phyloP scores from a whole-genome alignment of 2,329 filamentous ascomycete genomes.

The Chrysoporthe deuterocubensis region DNA sequence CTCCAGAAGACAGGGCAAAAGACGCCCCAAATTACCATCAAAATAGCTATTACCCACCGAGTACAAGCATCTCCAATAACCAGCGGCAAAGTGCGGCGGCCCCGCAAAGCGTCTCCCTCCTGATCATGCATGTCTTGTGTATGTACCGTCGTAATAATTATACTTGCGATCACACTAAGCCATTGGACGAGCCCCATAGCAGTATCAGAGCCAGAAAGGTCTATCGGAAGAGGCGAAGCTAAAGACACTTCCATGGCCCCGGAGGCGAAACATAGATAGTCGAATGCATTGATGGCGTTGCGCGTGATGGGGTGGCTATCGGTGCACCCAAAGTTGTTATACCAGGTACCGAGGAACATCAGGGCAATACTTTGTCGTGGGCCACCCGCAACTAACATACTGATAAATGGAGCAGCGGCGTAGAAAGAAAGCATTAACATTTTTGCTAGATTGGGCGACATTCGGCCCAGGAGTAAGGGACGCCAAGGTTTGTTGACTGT shows the following conservation, averaged over 20 bases:
- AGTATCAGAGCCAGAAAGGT: neutral
- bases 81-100: too few species aligned
- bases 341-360: conserved; percentile 14
- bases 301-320: conserved; percentile 36
- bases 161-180: too few species aligned
- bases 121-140: too few species aligned
- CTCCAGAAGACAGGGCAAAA: too few species aligned
- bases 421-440: too few species aligned
- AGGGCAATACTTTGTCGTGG: neutral
- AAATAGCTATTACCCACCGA: too few species aligned
- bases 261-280: conserved; percentile 23
- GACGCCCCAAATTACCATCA: too few species aligned
- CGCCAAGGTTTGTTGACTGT: conserved; percentile 13
- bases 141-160: too few species aligned
- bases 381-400: neutral
- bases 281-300: conserved; percentile 31
- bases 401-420: too few species aligned
- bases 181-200: too few species aligned
- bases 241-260: conserved; percentile 21
- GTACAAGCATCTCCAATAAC: too few species aligned
- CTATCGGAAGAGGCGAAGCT: neutral
- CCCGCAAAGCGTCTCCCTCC: too few species aligned
- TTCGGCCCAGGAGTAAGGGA: neutral
- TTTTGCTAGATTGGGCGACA: neutral
- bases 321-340: conserved; percentile 33